Evolutionary conservation across 2,329 filamentous ascomycete species (phyloP), one percentile per base, ranked within the genome.

Genomic region (Aureobasidium vineae): DNA sequence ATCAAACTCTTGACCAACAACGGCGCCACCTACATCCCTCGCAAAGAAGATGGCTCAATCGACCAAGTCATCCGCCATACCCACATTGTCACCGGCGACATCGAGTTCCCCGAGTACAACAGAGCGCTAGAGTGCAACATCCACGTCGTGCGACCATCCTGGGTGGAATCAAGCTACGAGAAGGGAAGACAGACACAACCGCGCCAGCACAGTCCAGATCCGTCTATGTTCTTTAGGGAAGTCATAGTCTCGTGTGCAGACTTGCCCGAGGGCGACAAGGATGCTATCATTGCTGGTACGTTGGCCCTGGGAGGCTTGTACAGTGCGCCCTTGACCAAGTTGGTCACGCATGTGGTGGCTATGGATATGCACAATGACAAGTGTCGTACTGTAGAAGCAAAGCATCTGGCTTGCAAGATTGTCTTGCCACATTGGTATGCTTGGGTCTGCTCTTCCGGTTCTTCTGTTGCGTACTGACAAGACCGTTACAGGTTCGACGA

Each of bases 81-180:
- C 7, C 88, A 90, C 75, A 85, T 91, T 68, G 81, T 91, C 69
- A 85, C 93, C 66, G 86, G 88, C 67, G 94, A 90, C 0, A 90
- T 92, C 77, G 92, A 99, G 76, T 99, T 99, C 72, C 88, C 91
- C n/a, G 87, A 94, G 72, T 98, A 95, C 75, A 82, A 86, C 68
- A 84, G 86, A 69, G 88, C 91, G 1, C 84, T 89, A 69, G 89
- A 91, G 56, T 81, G 86, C 70, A 89, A 96, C 83, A 88, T 95
- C 59, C 90, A 92, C 13, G 90, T 98, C 1, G 88, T 98, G 33
- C 93, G 88, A 70, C 87, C 90, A 3, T 81, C 85, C 66, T 99
- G 95, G 94, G 85, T 97, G 54, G 83, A 85, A 3, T 82, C 83
- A 28, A 95, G 90, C 4, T 77, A 97, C 2, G 77, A 82, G 26